Evolutionary conservation across 192 early-diverging fungal species (phyloP), one percentile per base, ranked within the genome.

Genomic region (Dispira parvispora): DNA sequence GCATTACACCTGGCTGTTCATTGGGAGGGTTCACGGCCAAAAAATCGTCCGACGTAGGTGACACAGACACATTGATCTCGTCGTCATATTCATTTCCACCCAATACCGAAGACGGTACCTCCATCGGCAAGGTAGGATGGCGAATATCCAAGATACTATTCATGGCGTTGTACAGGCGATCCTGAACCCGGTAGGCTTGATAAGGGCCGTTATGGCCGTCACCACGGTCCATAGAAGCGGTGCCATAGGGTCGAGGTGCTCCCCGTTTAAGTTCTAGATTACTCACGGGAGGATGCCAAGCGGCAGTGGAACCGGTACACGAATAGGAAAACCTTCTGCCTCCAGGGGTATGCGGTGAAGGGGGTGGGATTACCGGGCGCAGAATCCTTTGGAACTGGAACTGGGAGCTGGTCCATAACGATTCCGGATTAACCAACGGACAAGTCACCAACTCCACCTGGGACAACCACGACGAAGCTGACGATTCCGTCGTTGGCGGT

Each of bases 21-120:
- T 38, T 38, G 32, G 47, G 18, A 49, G 16, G 38, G 16, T 60
- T 12, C 3, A 60, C 57, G 1, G 57, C 57, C 57, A 60, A 18
- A 42, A 60, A 60, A 21, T 60, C 57, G 38, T 60, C 57, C 14
- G 57, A 60, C 27, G 32, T 16, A 43, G 57, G 57, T 10, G 57
- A 60, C 14, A 60, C 57, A 2, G 57, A 43, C 32, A 43, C 32
- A 38, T 38, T 38, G 1, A 38, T 38, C 32, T 38, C 32, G 32
- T 38, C 32, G 32, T 38, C 32, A 38, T 4, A 38, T 38, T 38
- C 32, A 38, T 38, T 6, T 38, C 32, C 32, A 38, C 32, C 32
- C 0, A 60, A 9, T 5, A 8, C 57, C 21, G 57, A 8, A 23
- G 23, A 27, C 9, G 12, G 4, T 18, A 42, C 6, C 2, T 14